Conservation (phyloP, 768 basidiomycete species). For the Pleurotus giganteus region DNA sequence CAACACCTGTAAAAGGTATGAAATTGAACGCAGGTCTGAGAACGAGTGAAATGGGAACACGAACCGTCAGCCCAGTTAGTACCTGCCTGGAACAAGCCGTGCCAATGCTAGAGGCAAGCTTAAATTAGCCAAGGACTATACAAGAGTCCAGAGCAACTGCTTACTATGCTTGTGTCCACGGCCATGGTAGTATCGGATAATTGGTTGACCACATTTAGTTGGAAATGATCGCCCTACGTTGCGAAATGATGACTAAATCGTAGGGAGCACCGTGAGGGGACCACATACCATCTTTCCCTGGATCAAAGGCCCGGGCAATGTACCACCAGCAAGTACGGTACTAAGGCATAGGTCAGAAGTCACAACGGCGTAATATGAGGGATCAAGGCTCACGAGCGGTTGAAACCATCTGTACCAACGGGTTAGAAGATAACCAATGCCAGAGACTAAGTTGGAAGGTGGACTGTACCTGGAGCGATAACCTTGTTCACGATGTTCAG, state of each 20-base stretch:
- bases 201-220: background rate
- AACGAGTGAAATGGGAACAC: background rate
- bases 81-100: conserved; percentile 42
- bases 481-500: conserved; percentile 20
- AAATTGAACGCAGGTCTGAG: background rate
- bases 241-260: background rate
- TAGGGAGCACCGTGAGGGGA: background rate
- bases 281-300: conserved; percentile 26
- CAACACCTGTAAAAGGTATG: background rate
- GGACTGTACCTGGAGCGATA: conserved; percentile 20
- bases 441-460: background rate
- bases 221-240: background rate
- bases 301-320: conserved; percentile 48
- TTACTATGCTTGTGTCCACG: conserved; percentile 29
- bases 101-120: conserved; percentile 43
- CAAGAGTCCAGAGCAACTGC: conserved; percentile 31
- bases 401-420: conserved; percentile 56
- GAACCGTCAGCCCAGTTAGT: conserved; percentile 46
- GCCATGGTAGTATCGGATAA: conserved; percentile 40
- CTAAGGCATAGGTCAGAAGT: conserved; percentile 18
- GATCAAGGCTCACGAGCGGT: conserved; percentile 31
- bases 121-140: conserved; percentile 12
- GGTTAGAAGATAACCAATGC: background rate
- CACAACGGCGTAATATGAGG: background rate
- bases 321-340: conserved; percentile 42